Evolutionary conservation across 768 basidiomycete genomes (phyloP).

Genomic region (Suillus lakei): DNA sequence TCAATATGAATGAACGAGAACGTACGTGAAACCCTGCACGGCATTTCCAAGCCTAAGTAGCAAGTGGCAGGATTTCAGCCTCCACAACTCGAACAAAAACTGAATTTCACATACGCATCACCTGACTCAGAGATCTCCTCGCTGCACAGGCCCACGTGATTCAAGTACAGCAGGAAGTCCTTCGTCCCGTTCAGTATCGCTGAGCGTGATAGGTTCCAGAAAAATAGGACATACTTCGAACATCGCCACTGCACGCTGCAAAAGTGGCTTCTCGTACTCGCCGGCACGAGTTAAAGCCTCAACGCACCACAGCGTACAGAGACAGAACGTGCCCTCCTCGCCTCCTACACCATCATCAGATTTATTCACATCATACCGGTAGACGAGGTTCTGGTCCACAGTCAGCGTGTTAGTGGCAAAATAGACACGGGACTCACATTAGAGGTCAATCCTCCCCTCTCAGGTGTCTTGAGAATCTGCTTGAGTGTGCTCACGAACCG

Average conservation of each 20-base stretch:
- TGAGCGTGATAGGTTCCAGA: not conserved
- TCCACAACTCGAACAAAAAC: not conserved
- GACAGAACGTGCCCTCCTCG: conserved; percentile 92
- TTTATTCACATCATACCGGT: conserved; percentile 85
- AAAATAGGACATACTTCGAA: conserved; percentile 69
- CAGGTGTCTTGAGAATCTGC: conserved; percentile 82
- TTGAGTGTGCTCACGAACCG: conserved; percentile 87
- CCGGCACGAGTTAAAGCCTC: conserved; percentile 92
- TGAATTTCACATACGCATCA: conserved; percentile 62
- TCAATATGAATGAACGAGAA: conserved; percentile 19
- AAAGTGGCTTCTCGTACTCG: conserved; percentile 68
- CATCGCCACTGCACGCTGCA: conserved; percentile 78
- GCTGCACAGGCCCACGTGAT: conserved; percentile 86
- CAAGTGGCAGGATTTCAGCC: conserved; percentile 10
- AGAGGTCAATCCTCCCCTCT: conserved; percentile 89
- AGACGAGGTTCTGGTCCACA: conserved; percentile 72
- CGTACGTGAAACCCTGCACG: conserved; percentile 89
- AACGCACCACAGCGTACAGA: conserved; percentile 87
- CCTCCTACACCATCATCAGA: conserved; percentile 95
- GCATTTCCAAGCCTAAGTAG: conserved; percentile 75
- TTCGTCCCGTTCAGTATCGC: conserved; percentile 26
- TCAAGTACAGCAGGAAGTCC: conserved; percentile 83
- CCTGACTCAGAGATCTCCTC: conserved; percentile 88
- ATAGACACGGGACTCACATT: conserved; percentile 51
- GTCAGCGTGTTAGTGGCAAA: conserved; percentile 8